phyloP scores from a whole-genome alignment of 2,329 filamentous ascomycete genomes.

The Paramyrothecium sp. region DNA sequence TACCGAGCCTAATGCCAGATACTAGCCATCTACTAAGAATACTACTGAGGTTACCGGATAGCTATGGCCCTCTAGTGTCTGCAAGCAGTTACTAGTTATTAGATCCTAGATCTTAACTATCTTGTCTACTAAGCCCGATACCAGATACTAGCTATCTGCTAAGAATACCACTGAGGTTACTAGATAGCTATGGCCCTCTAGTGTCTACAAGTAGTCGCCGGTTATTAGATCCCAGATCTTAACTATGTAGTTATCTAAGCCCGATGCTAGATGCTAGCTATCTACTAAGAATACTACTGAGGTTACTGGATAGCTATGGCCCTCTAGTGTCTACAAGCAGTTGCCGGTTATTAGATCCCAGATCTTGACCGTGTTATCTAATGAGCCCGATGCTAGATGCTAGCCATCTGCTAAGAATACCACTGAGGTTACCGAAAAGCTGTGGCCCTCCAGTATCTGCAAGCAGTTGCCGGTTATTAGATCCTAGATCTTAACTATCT shows the following conservation, averaged over 20 bases:
- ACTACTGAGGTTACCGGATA: constrained; percentile 1
- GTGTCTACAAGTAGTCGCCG: neutral
- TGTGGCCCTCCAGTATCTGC: constrained; percentile 4
- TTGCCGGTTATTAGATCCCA: neutral
- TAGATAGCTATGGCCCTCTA: neutral
- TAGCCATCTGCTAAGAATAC: constrained; percentile 3
- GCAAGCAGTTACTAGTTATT: neutral
- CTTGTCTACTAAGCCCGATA: constrained; percentile 4
- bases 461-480: neutral
- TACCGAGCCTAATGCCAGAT: constrained; percentile 3
- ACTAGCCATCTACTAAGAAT: neutral
- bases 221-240: constrained; percentile 3
- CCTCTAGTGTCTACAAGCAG: neutral
- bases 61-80: neutral
- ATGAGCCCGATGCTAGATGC: constrained; percentile 1
- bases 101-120: constrained; percentile 8
- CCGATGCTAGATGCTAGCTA: constrained; percentile 3
- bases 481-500: constrained; percentile 8
- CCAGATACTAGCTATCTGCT: constrained; percentile 4
- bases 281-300: constrained; percentile 5
- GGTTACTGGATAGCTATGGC: neutral
- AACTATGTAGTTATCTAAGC: neutral
- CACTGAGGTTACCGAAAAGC: neutral
- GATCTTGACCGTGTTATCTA: constrained; percentile 3
- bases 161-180: constrained; percentile 4